Conservation (phyloP, 164 flowering plant genomes). For the Tinospora cordifolia region DNA sequence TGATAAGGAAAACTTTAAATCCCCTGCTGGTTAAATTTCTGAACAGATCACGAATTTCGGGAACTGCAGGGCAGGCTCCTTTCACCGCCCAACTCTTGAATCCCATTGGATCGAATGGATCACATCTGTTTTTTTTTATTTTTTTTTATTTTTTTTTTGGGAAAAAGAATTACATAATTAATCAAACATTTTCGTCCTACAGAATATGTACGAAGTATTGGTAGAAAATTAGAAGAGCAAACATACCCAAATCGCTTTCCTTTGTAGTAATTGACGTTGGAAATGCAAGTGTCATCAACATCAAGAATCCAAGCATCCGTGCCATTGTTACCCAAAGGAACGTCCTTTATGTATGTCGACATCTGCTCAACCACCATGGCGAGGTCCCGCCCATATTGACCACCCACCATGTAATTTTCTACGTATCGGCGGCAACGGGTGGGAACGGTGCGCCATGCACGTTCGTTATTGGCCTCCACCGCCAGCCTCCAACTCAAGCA, state of each 20-base stretch:
- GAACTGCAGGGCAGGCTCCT: conserved; percentile 51
- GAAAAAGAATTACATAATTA: neutral
- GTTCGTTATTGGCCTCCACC: conserved; percentile 66
- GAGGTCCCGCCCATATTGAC: conserved; percentile 59
- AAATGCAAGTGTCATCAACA: conserved; percentile 82
- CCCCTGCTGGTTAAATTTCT: conserved; percentile 36
- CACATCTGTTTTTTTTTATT: conserved; percentile 26
- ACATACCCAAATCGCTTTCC: conserved; percentile 57
- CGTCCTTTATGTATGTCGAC: conserved; percentile 24
- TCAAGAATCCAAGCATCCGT: conserved; percentile 77
- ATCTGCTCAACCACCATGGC: conserved; percentile 42
- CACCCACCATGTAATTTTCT: conserved; percentile 57
- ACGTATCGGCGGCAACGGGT: conserved; percentile 39
- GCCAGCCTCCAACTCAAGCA: conserved; percentile 83
- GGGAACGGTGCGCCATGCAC: conserved; percentile 69
- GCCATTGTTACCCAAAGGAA: conserved; percentile 35
- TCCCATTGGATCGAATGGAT: conserved; percentile 58
- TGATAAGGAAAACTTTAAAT: conserved; percentile 56
- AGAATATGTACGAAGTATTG: neutral
- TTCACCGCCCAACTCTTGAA: conserved; percentile 58
- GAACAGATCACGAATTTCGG: conserved; percentile 38
- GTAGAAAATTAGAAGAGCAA: neutral
- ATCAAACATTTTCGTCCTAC: neutral
- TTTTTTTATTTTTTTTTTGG: neutral
- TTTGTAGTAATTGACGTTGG: conserved; percentile 52